Evolutionary conservation across 257 asterid genomes (phyloP).

Genomic region (Penstemon newberryi): DNA sequence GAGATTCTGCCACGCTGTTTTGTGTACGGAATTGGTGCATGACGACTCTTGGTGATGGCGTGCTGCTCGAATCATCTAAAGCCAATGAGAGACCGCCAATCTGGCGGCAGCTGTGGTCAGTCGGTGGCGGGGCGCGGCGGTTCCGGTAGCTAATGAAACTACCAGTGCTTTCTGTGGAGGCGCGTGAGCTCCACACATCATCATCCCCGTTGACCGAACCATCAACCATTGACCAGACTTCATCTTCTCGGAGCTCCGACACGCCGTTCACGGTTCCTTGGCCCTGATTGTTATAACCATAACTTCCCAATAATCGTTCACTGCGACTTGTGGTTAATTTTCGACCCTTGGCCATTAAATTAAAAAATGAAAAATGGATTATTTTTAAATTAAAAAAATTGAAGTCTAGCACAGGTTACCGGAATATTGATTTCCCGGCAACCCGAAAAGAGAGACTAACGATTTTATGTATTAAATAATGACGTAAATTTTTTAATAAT

Average conservation of each 20-base stretch:
- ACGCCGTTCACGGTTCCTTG: constrained; percentile 40
- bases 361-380: constrained; percentile 1
- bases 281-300: constrained; percentile 31
- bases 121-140: constrained; percentile 33
- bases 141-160: constrained; percentile 32
- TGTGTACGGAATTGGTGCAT: constrained; percentile 56
- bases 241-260: constrained; percentile 74
- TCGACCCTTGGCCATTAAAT: constrained; percentile 74
- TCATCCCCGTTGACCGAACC: constrained; percentile 41
- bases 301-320: constrained; percentile 56
- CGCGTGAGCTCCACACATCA: constrained; percentile 54
- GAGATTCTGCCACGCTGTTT: constrained; percentile 35
- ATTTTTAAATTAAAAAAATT: not conserved
- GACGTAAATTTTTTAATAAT: constrained; percentile 24
- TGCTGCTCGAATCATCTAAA: constrained; percentile 46
- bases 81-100: constrained; percentile 73
- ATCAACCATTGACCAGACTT: constrained; percentile 69
- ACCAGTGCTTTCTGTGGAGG: constrained; percentile 39
- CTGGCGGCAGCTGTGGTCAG: constrained; percentile 31
- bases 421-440: constrained; percentile 40
- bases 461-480: not conserved
- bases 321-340: constrained; percentile 62
- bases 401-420: constrained; percentile 25
- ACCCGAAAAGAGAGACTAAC: constrained; percentile 27
- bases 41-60: constrained; percentile 49